Evolutionary conservation across 768 basidiomycete species (phyloP).

Genomic region (Pleurotus tuber-regium): DNA sequence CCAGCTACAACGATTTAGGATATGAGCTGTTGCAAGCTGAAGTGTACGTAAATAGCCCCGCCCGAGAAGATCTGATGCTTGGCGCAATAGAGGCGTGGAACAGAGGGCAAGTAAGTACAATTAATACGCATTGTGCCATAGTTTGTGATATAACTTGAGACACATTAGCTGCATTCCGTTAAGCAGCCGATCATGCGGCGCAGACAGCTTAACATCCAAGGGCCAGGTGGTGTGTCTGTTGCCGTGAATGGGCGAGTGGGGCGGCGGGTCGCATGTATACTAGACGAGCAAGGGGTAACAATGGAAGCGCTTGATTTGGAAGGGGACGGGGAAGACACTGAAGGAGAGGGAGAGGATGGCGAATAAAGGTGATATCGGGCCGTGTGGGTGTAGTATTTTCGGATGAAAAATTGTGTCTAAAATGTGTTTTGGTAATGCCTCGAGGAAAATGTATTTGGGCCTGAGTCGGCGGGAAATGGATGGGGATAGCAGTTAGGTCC

Average conservation of each 20-base stretch:
- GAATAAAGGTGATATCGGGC: constrained; percentile 19
- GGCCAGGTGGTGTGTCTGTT: constrained; percentile 50
- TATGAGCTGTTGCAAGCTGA: constrained; percentile 52
- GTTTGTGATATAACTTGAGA: constrained; percentile 1
- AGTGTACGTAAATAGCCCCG: constrained; percentile 49
- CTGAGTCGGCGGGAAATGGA: constrained; percentile 18
- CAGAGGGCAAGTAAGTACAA: constrained; percentile 57
- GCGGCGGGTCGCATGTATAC: constrained; percentile 72
- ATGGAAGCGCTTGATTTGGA: constrained; percentile 81
- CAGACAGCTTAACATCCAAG: constrained; percentile 53
- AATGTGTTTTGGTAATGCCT: background rate
- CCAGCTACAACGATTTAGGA: constrained; percentile 57
- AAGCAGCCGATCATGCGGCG: constrained; percentile 54
- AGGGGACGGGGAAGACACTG: constrained; percentile 56
- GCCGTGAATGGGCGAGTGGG: constrained; percentile 75
- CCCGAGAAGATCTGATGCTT: constrained; percentile 67
- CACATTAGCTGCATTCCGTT: constrained; percentile 44
- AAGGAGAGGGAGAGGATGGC: constrained; percentile 31
- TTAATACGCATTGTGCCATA: constrained; percentile 5
- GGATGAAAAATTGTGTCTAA: no score
- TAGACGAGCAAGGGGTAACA: constrained; percentile 59
- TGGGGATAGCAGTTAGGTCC: constrained; percentile 40
- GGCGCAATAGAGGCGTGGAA: constrained; percentile 54
- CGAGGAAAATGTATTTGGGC: constrained; percentile 6
- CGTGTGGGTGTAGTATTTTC: background rate